Conservation (phyloP, 768 basidiomycete genomes). For the Tulasnella sp. region DNA sequence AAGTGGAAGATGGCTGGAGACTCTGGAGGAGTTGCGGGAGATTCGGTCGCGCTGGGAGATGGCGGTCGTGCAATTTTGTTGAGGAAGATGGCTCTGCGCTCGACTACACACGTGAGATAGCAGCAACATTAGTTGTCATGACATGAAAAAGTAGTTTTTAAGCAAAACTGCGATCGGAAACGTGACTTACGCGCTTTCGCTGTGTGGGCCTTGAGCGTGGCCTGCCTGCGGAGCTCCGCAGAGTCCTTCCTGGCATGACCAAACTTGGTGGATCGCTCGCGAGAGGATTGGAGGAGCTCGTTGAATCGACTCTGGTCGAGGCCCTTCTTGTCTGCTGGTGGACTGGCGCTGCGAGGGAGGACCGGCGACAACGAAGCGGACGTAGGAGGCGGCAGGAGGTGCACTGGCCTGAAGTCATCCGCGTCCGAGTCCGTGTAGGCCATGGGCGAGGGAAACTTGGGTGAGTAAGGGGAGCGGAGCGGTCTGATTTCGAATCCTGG, state of each 20-base stretch:
- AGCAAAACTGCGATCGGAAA: background rate
- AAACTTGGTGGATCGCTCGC: conserved; percentile 36
- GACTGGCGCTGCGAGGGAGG: conserved; percentile 34
- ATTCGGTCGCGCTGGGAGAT: conserved; percentile 43
- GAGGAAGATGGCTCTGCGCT: conserved; percentile 63
- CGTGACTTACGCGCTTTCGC: conserved; percentile 54
- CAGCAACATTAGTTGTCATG: background rate
- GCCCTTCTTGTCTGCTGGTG: conserved; percentile 34
- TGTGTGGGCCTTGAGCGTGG: conserved; percentile 59
- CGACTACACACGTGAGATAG: conserved; percentile 33
- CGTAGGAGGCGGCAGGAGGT: conserved; percentile 36
- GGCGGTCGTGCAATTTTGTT: conserved; percentile 61
- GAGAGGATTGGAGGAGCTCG: conserved; percentile 47
- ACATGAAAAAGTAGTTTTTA: background rate
- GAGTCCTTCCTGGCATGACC: conserved; percentile 12
- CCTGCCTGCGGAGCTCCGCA: conserved; percentile 59
- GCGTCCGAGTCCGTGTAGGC: conserved; percentile 45
- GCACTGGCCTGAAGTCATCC: conserved; percentile 27
- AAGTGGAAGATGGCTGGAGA: conserved; percentile 61
- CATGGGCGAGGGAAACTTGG: conserved; percentile 21
- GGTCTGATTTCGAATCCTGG: conserved; percentile 2
- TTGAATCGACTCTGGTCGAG: conserved; percentile 54
- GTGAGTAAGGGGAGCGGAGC: conserved; percentile 1
- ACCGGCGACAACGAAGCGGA: conserved; percentile 29
- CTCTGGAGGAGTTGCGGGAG: conserved; percentile 56